These are phyloP conservation scores for Mangifera indica DNA, from an alignment of 345 rosid genomes.

Conservation along the genomic window DNA sequence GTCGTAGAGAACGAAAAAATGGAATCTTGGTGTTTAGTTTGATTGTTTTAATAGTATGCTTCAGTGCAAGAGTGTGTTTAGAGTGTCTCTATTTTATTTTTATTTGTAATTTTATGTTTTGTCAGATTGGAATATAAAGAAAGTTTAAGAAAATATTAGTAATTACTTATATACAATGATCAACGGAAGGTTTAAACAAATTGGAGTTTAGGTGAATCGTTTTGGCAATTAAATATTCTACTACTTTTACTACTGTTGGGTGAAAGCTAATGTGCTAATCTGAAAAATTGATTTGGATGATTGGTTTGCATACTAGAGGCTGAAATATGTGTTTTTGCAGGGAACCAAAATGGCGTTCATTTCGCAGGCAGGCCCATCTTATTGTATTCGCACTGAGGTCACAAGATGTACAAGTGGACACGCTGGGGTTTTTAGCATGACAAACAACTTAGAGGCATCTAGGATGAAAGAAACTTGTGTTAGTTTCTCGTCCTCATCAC, in stretches of 20 bases:
- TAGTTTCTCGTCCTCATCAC: conserved; percentile 37
- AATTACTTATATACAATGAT: too few relatives aligned
- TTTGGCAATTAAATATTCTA: not conserved
- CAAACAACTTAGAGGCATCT: conserved; percentile 32
- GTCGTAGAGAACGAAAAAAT: not conserved
- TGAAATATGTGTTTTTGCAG: conserved; percentile 27
- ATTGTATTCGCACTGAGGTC: conserved; percentile 36
- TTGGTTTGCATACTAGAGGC: not conserved
- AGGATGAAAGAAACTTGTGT: conserved; percentile 35
- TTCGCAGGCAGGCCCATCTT: conserved; percentile 48
- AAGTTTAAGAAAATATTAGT: not conserved
- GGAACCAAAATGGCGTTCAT: conserved; percentile 53
- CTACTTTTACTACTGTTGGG: not conserved
- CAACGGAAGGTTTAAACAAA: not conserved
- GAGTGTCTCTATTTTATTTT: not conserved
- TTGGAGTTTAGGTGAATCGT: not conserved
- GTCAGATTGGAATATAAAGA: not conserved
- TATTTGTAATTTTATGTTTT: not conserved
- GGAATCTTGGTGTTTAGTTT: not conserved
- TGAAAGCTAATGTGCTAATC: not conserved
- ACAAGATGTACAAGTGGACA: conserved; percentile 30
- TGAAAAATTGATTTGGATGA: conserved; percentile 3
- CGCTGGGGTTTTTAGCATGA: conserved; percentile 26
- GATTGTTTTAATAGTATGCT: not conserved
- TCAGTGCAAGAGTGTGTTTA: not conserved